Evolutionary conservation across 2,329 filamentous ascomycete species (phyloP).

Genomic region (Fusarium metavorans): DNA sequence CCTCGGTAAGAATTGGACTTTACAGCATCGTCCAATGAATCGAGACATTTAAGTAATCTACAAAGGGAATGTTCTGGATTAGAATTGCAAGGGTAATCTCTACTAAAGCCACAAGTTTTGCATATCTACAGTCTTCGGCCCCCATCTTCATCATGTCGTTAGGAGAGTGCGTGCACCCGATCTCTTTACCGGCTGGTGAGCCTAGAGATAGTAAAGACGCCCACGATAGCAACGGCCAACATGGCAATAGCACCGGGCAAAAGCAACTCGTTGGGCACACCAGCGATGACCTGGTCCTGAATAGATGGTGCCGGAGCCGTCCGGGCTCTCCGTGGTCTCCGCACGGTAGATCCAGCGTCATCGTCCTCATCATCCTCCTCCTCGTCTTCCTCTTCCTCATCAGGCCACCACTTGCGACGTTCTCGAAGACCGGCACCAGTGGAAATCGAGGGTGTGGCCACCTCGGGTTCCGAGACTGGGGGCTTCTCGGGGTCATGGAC

Average conservation of each 20-base stretch:
- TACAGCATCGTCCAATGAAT: background rate
- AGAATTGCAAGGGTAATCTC: constrained; percentile 43
- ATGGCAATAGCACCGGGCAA: constrained; percentile 95
- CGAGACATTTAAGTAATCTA: constrained; percentile 14
- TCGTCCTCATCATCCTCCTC: constrained; percentile 66
- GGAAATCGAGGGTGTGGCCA: constrained; percentile 62
- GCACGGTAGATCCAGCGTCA: constrained; percentile 59
- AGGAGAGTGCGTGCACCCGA: constrained; percentile 36
- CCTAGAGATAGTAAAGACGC: constrained; percentile 89
- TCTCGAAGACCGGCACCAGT: constrained; percentile 62
- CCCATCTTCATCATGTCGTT: constrained; percentile 53
- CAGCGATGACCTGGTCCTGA: constrained; percentile 84
- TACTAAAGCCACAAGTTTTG: constrained; percentile 45
- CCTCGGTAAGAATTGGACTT: background rate
- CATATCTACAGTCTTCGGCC: constrained; percentile 49
- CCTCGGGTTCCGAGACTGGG: constrained; percentile 72
- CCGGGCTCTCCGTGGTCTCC: constrained; percentile 58
- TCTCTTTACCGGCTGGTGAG: constrained; percentile 64
- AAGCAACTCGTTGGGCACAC: constrained; percentile 93
- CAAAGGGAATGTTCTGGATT: constrained; percentile 32
- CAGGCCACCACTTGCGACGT: constrained; percentile 70
- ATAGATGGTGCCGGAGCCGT: constrained; percentile 61
- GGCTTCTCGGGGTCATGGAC: constrained; percentile 93
- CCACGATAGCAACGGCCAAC: constrained; percentile 92
- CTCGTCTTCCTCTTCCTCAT: constrained; percentile 64